These are phyloP conservation scores for Phytophthora aleatoria DNA, from an alignment of 352 stramenopile genomes.

Conservation along the genomic window DNA sequence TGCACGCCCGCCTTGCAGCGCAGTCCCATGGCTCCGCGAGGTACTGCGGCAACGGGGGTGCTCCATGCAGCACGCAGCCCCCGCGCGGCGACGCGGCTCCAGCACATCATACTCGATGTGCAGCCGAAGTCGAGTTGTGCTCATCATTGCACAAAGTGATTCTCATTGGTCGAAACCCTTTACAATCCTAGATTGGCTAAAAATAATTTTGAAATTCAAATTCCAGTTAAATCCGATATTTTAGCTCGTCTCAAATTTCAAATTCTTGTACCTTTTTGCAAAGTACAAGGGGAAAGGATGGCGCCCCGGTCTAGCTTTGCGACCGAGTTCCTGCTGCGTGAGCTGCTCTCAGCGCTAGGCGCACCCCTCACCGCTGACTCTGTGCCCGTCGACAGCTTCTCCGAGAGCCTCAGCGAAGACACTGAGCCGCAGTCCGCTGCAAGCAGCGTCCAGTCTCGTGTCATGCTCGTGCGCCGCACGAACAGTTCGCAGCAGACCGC, in stretches of 20 bases:
- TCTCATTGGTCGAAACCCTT: conserved; percentile 7
- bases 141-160: neutral
- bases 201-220: conserved; percentile 9
- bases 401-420: conserved; percentile 52
- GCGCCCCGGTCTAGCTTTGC: conserved; percentile 32
- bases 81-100: conserved; percentile 27
- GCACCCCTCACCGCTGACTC: neutral
- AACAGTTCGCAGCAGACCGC: conserved; percentile 43
- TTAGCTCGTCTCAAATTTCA: neutral
- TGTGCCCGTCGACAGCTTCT: conserved; percentile 37
- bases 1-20: conserved; percentile 23
- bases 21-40: conserved; percentile 24
- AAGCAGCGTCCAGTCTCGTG: conserved; percentile 28
- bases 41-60: conserved; percentile 4
- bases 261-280: neutral
- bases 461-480: conserved; percentile 60
- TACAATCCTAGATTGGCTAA: conserved; percentile 2
- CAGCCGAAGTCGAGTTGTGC: conserved; percentile 2
- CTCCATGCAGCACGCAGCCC: conserved; percentile 23
- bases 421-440: conserved; percentile 52
- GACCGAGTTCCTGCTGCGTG: conserved; percentile 59
- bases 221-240: neutral
- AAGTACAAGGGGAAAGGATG: conserved; percentile 10
- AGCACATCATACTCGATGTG: conserved; percentile 37
- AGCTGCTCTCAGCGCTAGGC: conserved; percentile 59